Conservation (phyloP, 1,284 basidiomycete genomes). For the Spongispora temasekensis region DNA sequence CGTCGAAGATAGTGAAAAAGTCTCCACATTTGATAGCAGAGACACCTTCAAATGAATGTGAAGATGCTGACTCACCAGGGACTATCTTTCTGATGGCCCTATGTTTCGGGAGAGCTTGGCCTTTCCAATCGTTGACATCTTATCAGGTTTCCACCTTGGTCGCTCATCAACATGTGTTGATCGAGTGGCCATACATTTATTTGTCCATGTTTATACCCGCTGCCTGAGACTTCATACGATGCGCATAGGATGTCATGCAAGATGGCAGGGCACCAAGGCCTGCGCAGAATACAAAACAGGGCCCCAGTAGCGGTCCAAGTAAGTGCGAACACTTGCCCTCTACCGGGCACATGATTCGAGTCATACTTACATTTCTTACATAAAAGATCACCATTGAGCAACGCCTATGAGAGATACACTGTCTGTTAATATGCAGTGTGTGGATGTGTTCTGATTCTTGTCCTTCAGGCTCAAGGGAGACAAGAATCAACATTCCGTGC, state of each 20-base stretch:
- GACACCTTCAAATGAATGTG: too few species aligned
- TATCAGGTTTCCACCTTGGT: too few species aligned
- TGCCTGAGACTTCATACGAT: not conserved
- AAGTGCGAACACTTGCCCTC: slow-evolving; percentile 18
- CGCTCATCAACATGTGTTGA: too few species aligned
- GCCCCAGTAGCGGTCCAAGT: slow-evolving; percentile 92
- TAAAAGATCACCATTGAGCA: slow-evolving; percentile 94
- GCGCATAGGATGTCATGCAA: slow-evolving; percentile 41
- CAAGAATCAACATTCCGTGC: slow-evolving; percentile 91
- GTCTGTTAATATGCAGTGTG: not conserved
- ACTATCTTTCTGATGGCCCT: too few species aligned
- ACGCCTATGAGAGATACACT: slow-evolving; percentile 84
- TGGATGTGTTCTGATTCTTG: slow-evolving; percentile 7
- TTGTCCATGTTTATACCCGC: slow-evolving; percentile 23
- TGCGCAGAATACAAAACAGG: slow-evolving; percentile 83
- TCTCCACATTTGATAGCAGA: too few species aligned
- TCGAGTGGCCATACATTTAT: slow-evolving; percentile 16
- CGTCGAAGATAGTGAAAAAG: too few species aligned
- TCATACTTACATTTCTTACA: slow-evolving; percentile 18
- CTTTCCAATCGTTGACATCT: too few species aligned
- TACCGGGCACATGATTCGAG: not conserved
- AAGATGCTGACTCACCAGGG: too few species aligned
- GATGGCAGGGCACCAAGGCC: slow-evolving; percentile 59
- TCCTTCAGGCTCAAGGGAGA: slow-evolving; percentile 84
- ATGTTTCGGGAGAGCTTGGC: too few species aligned